Conservation (phyloP, 176 grass and related monocot species). For the Rhynchospora pubera region DNA sequence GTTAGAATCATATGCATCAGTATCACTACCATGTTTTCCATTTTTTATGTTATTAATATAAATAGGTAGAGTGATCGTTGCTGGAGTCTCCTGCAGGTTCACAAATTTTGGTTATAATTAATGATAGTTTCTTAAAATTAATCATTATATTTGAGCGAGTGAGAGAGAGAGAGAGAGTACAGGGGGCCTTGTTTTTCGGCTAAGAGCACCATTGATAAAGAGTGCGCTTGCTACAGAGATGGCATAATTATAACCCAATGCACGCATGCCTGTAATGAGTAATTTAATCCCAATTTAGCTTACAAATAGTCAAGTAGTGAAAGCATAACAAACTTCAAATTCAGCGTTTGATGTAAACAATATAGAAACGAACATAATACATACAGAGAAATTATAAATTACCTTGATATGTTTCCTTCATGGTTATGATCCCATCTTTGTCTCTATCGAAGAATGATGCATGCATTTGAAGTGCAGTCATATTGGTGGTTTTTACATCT, state of each 20-base stretch:
- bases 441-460: conserved; percentile 47
- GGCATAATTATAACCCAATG: conserved; percentile 23
- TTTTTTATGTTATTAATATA: conserved; percentile 68
- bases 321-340: not conserved
- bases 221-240: conserved; percentile 17
- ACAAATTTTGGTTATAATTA: not conserved
- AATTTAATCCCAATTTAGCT: not conserved
- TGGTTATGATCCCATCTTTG: conserved; percentile 48
- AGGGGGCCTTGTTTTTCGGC: conserved; percentile 23
- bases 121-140: not conserved
- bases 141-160: not conserved
- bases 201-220: conserved; percentile 48
- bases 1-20: conserved; percentile 50
- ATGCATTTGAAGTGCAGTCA: conserved; percentile 55
- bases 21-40: conserved; percentile 70
- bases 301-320: not conserved
- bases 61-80: conserved; percentile 32
- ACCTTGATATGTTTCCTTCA: conserved; percentile 48
- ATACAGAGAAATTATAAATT: not conserved
- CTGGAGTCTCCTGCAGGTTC: conserved; percentile 34
- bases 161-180: conserved; percentile 24
- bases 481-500: not conserved
- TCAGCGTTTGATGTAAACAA: not conserved
- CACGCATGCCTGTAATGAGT: conserved; percentile 29
- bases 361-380: not conserved